These are phyloP conservation scores for Ceratocystis destructans DNA, from an alignment of 2,329 filamentous ascomycete species.

Conservation along the genomic window DNA sequence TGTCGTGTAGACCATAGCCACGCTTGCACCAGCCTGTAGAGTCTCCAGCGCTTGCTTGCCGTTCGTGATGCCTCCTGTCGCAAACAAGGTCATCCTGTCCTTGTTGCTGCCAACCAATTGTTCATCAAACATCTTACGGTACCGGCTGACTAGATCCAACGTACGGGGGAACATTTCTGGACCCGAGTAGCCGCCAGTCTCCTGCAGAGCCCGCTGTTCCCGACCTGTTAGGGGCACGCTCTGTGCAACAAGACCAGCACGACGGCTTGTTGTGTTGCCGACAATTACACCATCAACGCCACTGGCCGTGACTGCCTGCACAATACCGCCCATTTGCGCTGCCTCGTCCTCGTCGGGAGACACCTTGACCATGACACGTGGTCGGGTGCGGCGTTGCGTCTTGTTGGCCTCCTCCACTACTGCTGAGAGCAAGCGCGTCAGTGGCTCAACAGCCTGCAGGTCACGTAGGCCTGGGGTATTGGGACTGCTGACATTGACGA, in stretches of 20 bases:
- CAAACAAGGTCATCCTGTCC: constrained; percentile 70
- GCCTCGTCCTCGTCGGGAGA: constrained; percentile 87
- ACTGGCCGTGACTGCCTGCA: constrained; percentile 65
- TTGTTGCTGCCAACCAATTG: constrained; percentile 25
- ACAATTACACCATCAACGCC: constrained; percentile 94
- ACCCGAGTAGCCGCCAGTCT: constrained; percentile 81
- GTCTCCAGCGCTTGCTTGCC: constrained; percentile 71
- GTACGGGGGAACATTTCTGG: constrained; percentile 78
- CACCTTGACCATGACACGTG: constrained; percentile 90
- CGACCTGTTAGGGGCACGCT: constrained; percentile 49
- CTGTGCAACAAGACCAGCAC: constrained; percentile 55
- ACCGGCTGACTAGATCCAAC: constrained; percentile 62
- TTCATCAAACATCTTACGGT: constrained; percentile 54
- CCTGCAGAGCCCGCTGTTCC: constrained; percentile 55
- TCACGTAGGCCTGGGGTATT: constrained; percentile 87
- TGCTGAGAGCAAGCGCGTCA: constrained; percentile 65
- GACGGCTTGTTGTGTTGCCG: constrained; percentile 79
- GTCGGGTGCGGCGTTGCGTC: constrained; percentile 53
- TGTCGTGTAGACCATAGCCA: constrained; percentile 83
- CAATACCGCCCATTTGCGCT: constrained; percentile 74
- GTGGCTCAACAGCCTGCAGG: constrained; percentile 69
- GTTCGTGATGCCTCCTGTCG: constrained; percentile 82
- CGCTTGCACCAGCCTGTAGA: constrained; percentile 75
- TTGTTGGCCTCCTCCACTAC: constrained; percentile 67
- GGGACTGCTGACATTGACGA: constrained; percentile 93